Base-by-base conservation (phyloP, 345 rosid genomes). In the Salix arbutifolia region DNA sequence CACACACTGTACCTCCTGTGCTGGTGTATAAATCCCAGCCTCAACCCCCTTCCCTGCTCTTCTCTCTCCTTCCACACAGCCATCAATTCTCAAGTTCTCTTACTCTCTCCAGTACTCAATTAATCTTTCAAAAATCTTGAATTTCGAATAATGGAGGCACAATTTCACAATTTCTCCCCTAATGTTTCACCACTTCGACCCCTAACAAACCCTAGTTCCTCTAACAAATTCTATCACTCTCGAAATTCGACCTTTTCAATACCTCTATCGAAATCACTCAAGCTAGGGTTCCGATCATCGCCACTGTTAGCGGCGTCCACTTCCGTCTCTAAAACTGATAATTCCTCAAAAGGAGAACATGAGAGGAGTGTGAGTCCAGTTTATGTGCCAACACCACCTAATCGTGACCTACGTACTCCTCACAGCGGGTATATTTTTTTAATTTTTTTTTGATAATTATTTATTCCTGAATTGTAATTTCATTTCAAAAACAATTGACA, bases 321-420 rank as follows among this genome's bases (percentile, higher is more conserved):
- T 79, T 87, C 89, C 16, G 71, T 69, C 12, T 37, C 84, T 1
- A 66, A 65, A 10, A 23, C 70, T 56, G 86, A 82, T 19, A 28
- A 76, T 21, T 40, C 78, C 46, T 17, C 30, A 72, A 6, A 18
- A 64, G 65, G 64, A 60, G 74, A 71, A 62, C 9, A 37, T n/a
- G 75, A 65, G 42, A 38, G 44, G 7, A 33, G 74, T 10, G 83
- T 83, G 37, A 84, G 77, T 69, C 97, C 97, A 3, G 78, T 86
- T 69, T 94, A 91, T 74, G 72, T 74, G 67, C 96, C 97, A 21
- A 88, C 98, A 8, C 96, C 93, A 23, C 46, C 72, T 16, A 77
- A 87, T 84, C 92, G 97, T 50, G 86, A 83, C 33, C 91, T 88
- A 74, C 89, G 97, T 33, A 92, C 98, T 81, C 98, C 98, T 85